Percentiles rank a stretch among this genome's conserved stretches.
Evolutionary conservation across 164 flowering plant genomes (phyloP).

Genomic region (Nymphaea colorata): DNA sequence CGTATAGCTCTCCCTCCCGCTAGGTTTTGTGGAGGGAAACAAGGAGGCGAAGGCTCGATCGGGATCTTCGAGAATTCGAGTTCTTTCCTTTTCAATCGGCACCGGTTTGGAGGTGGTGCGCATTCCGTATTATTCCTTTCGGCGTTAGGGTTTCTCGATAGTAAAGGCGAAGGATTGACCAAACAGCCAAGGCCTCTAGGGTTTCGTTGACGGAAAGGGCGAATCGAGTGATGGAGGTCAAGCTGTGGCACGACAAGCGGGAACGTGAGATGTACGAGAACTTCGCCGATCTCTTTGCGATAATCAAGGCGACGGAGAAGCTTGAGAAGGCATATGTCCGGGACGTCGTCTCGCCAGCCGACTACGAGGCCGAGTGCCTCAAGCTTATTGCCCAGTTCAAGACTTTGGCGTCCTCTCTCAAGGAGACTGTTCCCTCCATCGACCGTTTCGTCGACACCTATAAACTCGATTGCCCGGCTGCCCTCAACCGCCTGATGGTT

Average conservation of each 20-base stretch:
- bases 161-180: not conserved
- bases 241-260: slow-evolving; percentile 91
- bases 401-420: slow-evolving; percentile 59
- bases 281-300: slow-evolving; percentile 84
- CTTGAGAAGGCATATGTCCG: slow-evolving; percentile 87
- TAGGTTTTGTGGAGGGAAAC: too few relatives aligned
- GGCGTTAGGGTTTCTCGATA: too few relatives aligned
- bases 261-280: slow-evolving; percentile 95
- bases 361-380: slow-evolving; percentile 72
- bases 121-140: too few relatives aligned
- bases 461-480: slow-evolving; percentile 87
- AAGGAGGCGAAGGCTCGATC: too few relatives aligned
- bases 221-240: slow-evolving; percentile 56
- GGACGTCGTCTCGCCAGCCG: slow-evolving; percentile 47
- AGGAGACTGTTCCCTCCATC: slow-evolving; percentile 65
- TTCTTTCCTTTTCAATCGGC: too few relatives aligned
- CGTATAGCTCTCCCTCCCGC: too few relatives aligned
- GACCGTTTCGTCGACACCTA: slow-evolving; percentile 81
- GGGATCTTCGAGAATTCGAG: too few relatives aligned
- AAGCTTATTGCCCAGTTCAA: slow-evolving; percentile 85
- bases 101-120: too few relatives aligned
- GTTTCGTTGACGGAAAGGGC: not conserved
- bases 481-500: slow-evolving; percentile 56
- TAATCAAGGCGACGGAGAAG: slow-evolving; percentile 86
- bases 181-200: not conserved